Conservation (phyloP, 805 yeast genomes). For the Wickerhamiella domercqiae region DNA sequence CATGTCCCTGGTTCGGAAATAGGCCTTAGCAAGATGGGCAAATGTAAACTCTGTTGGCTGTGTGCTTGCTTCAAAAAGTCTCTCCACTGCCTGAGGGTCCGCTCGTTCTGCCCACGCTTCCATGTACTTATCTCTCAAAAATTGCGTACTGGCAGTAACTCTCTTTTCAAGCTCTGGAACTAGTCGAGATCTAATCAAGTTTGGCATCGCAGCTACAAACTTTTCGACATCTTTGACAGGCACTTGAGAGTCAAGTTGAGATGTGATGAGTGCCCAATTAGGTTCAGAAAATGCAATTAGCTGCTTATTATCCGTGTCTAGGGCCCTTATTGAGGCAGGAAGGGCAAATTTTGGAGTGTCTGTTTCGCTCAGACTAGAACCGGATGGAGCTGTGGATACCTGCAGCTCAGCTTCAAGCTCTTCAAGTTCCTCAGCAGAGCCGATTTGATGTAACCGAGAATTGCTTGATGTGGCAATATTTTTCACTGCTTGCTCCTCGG, state of each 20-base stretch:
- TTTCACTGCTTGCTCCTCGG: slow-evolving; percentile 12
- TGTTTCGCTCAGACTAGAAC: too few species aligned
- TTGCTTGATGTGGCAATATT: slow-evolving; percentile 7
- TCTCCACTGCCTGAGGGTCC: slow-evolving; percentile 15
- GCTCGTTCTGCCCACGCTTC: slow-evolving; percentile 23
- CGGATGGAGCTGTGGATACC: neutral
- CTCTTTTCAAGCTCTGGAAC: slow-evolving; percentile 15
- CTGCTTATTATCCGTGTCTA: neutral
- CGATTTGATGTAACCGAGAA: slow-evolving; percentile 3
- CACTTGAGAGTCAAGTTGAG: slow-evolving; percentile 6
- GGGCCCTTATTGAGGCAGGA: neutral
- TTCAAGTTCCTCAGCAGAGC: slow-evolving; percentile 10
- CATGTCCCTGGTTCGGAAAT: slow-evolving; percentile 17
- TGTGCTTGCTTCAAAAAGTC: slow-evolving; percentile 13
- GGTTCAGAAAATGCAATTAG: slow-evolving; percentile 1
- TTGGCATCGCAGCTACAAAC: slow-evolving; percentile 19
- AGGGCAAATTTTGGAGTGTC: neutral
- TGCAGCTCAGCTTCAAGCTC: slow-evolving; percentile 10
- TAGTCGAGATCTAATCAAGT: slow-evolving; percentile 13
- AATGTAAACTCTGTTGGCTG: slow-evolving; percentile 20
- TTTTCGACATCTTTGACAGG: slow-evolving; percentile 16
- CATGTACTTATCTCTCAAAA: slow-evolving; percentile 19
- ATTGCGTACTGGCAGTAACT: slow-evolving; percentile 11
- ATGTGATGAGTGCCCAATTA: slow-evolving; percentile 5
- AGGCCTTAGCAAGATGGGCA: slow-evolving; percentile 22